Conservation (phyloP, 129 eudicot genomes). For the Pseudognaphalium luteoalbum region DNA sequence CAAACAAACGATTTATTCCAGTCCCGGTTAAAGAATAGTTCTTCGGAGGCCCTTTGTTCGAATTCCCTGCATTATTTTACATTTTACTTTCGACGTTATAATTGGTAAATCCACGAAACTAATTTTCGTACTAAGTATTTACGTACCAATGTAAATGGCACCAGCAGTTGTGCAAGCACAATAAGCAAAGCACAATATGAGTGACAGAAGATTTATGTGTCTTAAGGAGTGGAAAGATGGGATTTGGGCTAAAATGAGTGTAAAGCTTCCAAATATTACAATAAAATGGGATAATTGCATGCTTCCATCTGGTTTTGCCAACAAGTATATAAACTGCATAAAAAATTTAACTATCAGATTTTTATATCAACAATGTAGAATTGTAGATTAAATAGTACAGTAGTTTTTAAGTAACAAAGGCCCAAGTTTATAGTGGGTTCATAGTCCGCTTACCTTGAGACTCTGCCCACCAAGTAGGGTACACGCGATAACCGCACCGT, state of each 20-base stretch:
- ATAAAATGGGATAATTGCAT: slow-evolving; percentile 69
- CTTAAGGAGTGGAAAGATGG: slow-evolving; percentile 81
- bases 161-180: slow-evolving; percentile 78
- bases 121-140: background rate
- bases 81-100: background rate
- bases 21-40: slow-evolving; percentile 45
- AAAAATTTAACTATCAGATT: slow-evolving; percentile 1
- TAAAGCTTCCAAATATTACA: slow-evolving; percentile 55
- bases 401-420: background rate
- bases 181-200: slow-evolving; percentile 60
- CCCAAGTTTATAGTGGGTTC: background rate
- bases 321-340: slow-evolving; percentile 61
- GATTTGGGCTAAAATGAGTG: slow-evolving; percentile 63
- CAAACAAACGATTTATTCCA: slow-evolving; percentile 55
- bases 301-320: slow-evolving; percentile 52
- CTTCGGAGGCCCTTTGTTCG: slow-evolving; percentile 48
- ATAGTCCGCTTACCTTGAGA: slow-evolving; percentile 50
- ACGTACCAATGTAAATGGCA: slow-evolving; percentile 62
- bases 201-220: slow-evolving; percentile 73
- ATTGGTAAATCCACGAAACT: background rate
- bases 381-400: no score
- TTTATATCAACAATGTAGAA: background rate
- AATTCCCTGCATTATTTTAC: slow-evolving; percentile 38
- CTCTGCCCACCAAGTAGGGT: slow-evolving; percentile 81
- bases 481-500: slow-evolving; percentile 67